Evolutionary conservation across 306 rosid genomes (phyloP).

Genomic region (Gastrolobium bilobum): DNA sequence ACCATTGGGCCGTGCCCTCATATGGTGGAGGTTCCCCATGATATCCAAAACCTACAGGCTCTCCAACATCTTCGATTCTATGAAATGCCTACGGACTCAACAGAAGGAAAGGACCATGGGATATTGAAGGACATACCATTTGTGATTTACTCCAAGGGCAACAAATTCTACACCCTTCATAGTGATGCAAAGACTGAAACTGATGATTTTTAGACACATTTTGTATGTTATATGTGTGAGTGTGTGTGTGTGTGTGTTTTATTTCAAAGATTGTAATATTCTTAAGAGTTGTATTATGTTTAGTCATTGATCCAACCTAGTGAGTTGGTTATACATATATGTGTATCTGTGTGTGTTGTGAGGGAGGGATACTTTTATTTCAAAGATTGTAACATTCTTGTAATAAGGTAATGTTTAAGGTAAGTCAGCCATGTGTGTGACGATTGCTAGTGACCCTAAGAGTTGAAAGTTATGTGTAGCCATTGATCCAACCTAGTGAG

Average conservation of each 20-base stretch:
- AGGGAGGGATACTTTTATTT: too few relatives aligned
- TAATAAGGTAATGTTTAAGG: too few relatives aligned
- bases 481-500: neutral
- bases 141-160: slow-evolving; percentile 14
- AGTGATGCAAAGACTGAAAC: neutral
- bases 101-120: neutral
- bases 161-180: slow-evolving; percentile 17
- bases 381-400: too few relatives aligned
- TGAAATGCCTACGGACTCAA: neutral
- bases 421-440: too few relatives aligned
- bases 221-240: neutral
- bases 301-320: too few relatives aligned
- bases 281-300: too few relatives aligned
- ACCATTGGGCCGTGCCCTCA: neutral
- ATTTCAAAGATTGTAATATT: neutral
- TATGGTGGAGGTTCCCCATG: slow-evolving; percentile 1
- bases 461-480: too few relatives aligned
- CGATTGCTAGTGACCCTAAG: neutral
- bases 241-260: neutral
- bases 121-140: neutral
- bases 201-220: neutral
- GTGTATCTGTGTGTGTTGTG: too few relatives aligned
- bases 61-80: neutral
- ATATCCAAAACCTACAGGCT: neutral
- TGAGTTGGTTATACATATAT: too few relatives aligned